Base-by-base conservation (phyloP, 2,329 filamentous ascomycete genomes). In the Cladobotryum protrusum region DNA sequence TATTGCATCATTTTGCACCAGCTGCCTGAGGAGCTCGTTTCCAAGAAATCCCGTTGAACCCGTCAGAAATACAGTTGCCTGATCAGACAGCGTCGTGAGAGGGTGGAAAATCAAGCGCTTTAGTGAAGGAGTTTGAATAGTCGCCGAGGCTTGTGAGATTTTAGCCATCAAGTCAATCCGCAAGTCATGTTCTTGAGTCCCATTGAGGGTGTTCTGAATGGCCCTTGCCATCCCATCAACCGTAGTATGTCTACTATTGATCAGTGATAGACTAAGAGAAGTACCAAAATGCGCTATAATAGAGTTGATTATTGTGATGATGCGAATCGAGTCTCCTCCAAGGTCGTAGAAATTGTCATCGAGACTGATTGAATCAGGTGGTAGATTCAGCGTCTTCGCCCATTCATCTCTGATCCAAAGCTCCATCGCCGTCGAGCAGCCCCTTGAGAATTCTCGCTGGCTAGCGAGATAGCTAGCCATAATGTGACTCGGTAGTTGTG, bases 301-400 rank as follows among this genome's bases (percentile, higher is more conserved):
- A 14, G 40, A 20, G 20, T 54, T 54, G 6, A 51, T 49, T 11
- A 59, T 34, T 11, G 51, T 56, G 2, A 58, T 50, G 20, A 58
- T 54, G 4, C 50, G 50, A 47, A 59, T 57, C 3, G 57, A 59
- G 24, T 59, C 56, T 14, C 56, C 57, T 4, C 57, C 57, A 2
- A 59, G 43, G 4, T 49, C 41, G 36, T 55, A 56, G 43, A 59
- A 59, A 37, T 56, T 57, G 18, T 59, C 55, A 19, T 56, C 51
- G 2, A 50, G 43, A 15, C 54, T 47, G 13, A 59, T 56, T 11
- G 47, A 52, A 3, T 43, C 36, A 3, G 45, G 52, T 1, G 50
- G 47, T 0, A 56, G 13, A 35, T 45, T 43, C 3, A 52, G n/a
- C 33, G 43, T 37, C 11, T 24, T 13, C 6, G 49, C 45, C 49